These are phyloP conservation scores for Begonia peltatifolia DNA, from an alignment of 306 rosid species.

Conservation along the genomic window DNA sequence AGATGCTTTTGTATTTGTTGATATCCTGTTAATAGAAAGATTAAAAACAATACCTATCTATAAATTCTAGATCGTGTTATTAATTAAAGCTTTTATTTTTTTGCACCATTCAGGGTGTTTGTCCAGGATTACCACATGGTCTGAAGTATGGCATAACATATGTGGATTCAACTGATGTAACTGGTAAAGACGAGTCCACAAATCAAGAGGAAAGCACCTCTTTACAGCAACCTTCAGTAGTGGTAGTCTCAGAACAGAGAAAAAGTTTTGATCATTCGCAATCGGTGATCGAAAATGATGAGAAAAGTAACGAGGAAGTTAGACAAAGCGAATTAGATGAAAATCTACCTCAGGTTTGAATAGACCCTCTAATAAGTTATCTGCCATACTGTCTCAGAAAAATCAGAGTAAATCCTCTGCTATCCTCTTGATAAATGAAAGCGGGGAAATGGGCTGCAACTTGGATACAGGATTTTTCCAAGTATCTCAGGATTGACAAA, in stretches of 20 bases:
- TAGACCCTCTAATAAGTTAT: too few relatives aligned
- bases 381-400: too few relatives aligned
- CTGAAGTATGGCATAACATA: constrained; percentile 58
- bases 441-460: too few relatives aligned
- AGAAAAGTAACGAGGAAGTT: constrained; percentile 16
- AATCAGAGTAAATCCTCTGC: too few relatives aligned
- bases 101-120: constrained; percentile 54
- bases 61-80: too few relatives aligned
- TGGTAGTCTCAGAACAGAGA: constrained; percentile 21
- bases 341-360: constrained; percentile 3
- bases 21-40: too few relatives aligned
- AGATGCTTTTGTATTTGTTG: too few relatives aligned
- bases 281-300: constrained; percentile 2
- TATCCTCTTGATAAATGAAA: too few relatives aligned
- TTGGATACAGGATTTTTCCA: too few relatives aligned
- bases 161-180: constrained; percentile 18
- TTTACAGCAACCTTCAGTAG: constrained; percentile 30
- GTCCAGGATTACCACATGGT: constrained; percentile 73
- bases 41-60: too few relatives aligned
- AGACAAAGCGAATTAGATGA: constrained; percentile 13
- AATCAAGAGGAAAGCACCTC: constrained; percentile 24
- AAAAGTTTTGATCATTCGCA: constrained; percentile 18
- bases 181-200: constrained; percentile 19
- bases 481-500: too few relatives aligned
- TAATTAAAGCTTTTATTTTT: neutral